Conservation (phyloP, 73 alveolate genomes). For the Breviolum minutum region DNA sequence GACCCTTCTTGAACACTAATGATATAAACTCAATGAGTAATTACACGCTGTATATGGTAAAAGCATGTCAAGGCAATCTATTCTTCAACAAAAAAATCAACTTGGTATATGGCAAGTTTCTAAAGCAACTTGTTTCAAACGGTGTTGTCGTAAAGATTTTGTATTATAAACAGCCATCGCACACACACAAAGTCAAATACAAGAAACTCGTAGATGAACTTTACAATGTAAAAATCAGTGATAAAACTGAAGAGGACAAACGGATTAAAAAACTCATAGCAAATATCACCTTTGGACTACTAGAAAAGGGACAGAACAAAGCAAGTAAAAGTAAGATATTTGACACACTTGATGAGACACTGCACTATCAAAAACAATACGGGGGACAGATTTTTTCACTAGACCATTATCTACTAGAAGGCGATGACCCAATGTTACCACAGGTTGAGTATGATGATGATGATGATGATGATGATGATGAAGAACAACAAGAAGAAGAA, state of each 20-base stretch:
- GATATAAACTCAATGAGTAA: neutral
- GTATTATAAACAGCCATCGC: neutral
- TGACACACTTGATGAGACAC: no score
- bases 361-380: no score
- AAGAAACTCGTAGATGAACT: slow-evolving; percentile 3
- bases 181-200: no score
- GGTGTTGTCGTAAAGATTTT: neutral
- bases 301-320: no score
- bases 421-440: no score
- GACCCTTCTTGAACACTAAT: neutral
- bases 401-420: no score
- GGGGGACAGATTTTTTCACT: no score
- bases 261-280: neutral
- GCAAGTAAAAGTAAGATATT: no score
- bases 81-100: neutral
- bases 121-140: neutral
- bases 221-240: neutral
- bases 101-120: no score
- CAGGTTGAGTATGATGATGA: no score
- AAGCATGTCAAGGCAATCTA: neutral
- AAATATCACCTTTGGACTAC: no score
- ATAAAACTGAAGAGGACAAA: neutral
- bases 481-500: neutral
- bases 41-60: no score
- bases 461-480: neutral